Percentiles rank a stretch among this genome's conserved stretches.
phyloP scores from a whole-genome alignment of 2,329 filamentous ascomycete species.

The Fusarium avenaceum region DNA sequence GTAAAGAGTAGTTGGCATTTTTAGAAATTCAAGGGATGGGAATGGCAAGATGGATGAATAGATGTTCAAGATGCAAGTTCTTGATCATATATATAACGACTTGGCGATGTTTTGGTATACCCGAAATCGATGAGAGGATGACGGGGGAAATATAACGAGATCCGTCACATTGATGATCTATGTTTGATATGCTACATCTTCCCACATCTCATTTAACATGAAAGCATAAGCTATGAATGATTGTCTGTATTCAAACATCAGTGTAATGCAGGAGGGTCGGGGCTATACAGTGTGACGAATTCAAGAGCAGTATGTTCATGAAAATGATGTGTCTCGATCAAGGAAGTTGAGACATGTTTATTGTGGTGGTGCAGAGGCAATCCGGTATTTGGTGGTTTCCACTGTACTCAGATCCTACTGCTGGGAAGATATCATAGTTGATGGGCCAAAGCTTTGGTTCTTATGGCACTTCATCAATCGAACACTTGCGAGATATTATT shows the following conservation, averaged over 20 bases:
- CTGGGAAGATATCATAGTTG: conserved; percentile 5
- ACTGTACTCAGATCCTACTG: background rate
- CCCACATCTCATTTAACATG: conserved; percentile 6
- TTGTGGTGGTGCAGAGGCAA: background rate
- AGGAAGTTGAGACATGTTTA: background rate
- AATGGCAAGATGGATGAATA: background rate
- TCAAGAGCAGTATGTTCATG: background rate
- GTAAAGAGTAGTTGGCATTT: conserved; percentile 9
- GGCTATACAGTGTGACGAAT: background rate
- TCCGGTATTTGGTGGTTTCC: conserved; percentile 4
- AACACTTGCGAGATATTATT: conserved; percentile 36
- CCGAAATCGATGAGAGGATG: background rate
- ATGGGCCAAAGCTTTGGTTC: conserved; percentile 1
- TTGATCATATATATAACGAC: background rate
- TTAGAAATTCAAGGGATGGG: background rate
- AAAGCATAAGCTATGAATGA: conserved; percentile 5
- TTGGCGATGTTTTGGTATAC: background rate
- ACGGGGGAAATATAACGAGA: background rate
- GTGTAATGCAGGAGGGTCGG: conserved; percentile 4
- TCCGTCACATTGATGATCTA: conserved; percentile 4
- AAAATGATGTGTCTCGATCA: background rate
- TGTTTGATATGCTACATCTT: conserved; percentile 14
- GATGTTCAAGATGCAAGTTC: background rate
- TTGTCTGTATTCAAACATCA: background rate
- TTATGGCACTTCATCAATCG: background rate